These are phyloP conservation scores for Pseudoneurospora amorphoporcata DNA, from an alignment of 495 filamentous ascomycete genomes.

Conservation along the genomic window DNA sequence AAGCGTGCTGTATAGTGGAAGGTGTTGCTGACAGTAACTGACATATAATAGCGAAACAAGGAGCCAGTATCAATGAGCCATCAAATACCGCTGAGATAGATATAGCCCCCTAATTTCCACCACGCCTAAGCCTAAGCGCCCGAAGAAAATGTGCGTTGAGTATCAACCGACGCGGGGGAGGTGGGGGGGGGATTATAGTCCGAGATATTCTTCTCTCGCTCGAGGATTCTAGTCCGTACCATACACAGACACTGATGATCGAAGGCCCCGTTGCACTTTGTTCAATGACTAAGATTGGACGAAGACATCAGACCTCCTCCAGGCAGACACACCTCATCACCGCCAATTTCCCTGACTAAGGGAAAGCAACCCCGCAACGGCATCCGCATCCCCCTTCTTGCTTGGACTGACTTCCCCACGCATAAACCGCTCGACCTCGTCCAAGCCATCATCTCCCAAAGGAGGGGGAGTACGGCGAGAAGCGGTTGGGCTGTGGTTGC, in stretches of 20 bases:
- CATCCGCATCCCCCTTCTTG: conserved; percentile 59
- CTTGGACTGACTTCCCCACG: conserved; percentile 46
- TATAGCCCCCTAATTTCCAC: neutral
- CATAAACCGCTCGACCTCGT: conserved; percentile 64
- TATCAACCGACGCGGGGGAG: neutral
- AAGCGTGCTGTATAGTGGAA: neutral
- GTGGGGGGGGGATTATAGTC: too few species aligned
- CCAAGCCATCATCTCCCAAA: conserved; percentile 9
- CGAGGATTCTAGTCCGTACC: too few species aligned
- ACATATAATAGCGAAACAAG: neutral
- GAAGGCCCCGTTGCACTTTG: too few species aligned
- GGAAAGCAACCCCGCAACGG: conserved; percentile 65
- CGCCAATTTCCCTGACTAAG: conserved; percentile 52
- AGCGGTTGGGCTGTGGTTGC: neutral
- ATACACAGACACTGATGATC: too few species aligned
- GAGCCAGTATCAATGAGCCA: neutral
- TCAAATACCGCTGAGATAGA: too few species aligned
- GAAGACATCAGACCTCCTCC: too few species aligned
- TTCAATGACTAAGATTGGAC: too few species aligned
- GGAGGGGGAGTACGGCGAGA: neutral
- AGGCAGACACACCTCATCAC: conserved; percentile 10
- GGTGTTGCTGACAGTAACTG: neutral
- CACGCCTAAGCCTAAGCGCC: neutral
- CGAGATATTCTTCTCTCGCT: too few species aligned
- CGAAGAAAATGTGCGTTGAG: neutral